Evolutionary conservation across 2,329 filamentous ascomycete genomes (phyloP).

Genomic region (Cryphonectria carpinicola): DNA sequence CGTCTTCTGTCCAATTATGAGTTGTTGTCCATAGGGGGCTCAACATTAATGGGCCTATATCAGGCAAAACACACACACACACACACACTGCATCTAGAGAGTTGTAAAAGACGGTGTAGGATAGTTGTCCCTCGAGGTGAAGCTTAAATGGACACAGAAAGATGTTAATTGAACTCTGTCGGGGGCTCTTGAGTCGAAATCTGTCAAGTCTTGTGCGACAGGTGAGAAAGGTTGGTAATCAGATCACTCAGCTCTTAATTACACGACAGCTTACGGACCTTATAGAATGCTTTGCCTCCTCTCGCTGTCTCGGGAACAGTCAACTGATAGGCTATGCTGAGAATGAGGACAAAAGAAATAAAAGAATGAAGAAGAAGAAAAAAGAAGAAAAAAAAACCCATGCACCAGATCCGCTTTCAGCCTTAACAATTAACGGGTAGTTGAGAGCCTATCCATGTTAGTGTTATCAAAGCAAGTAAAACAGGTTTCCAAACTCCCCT

Average conservation of each 20-base stretch:
- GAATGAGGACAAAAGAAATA: neutral
- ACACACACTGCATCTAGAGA: neutral
- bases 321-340: neutral
- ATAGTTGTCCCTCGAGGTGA: neutral
- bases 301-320: neutral
- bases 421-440: neutral
- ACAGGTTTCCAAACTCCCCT: neutral
- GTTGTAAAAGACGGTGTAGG: neutral
- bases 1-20: neutral
- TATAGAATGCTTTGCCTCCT: neutral
- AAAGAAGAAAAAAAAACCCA: neutral
- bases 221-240: too few relatives aligned
- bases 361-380: too few relatives aligned
- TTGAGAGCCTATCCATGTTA: neutral
- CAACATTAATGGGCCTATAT: neutral
- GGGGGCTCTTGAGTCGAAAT: neutral
- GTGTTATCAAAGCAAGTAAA: neutral
- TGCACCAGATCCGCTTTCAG: neutral
- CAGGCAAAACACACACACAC: neutral
- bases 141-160: neutral
- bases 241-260: neutral
- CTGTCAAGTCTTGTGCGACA: neutral
- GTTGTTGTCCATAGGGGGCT: slow-evolving; percentile 1
- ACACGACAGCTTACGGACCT: neutral
- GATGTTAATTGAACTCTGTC: neutral